Percentiles rank a stretch among this genome's conserved stretches.
Conservation (phyloP, 1,139 yeast species). For the Debaryomyces subglobosus region DNA sequence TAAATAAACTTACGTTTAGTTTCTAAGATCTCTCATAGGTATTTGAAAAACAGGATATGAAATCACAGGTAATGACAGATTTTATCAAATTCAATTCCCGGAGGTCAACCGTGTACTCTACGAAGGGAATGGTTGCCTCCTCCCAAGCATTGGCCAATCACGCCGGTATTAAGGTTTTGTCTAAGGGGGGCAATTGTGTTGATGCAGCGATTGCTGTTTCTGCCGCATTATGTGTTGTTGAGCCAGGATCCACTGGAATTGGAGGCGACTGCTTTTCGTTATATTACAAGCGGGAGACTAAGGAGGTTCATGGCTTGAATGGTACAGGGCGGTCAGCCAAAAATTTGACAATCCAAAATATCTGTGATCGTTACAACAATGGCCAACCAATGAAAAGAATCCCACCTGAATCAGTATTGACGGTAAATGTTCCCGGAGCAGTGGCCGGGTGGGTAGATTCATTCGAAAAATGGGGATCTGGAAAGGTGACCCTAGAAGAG, state of each 20-base stretch:
- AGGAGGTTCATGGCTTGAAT: slow-evolving; percentile 65
- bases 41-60: not conserved
- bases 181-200: slow-evolving; percentile 78
- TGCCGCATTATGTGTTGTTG: slow-evolving; percentile 72
- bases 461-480: slow-evolving; percentile 70
- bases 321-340: slow-evolving; percentile 78
- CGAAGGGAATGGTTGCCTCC: slow-evolving; percentile 74
- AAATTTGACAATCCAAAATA: slow-evolving; percentile 51
- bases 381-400: slow-evolving; percentile 47
- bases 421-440: slow-evolving; percentile 78
- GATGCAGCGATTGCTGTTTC: slow-evolving; percentile 82
- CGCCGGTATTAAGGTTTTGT: slow-evolving; percentile 69
- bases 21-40: not conserved
- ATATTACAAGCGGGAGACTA: slow-evolving; percentile 53
- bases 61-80: not conserved
- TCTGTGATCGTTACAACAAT: slow-evolving; percentile 42
- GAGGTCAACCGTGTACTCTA: slow-evolving; percentile 76
- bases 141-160: slow-evolving; percentile 79
- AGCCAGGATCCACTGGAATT: slow-evolving; percentile 78
- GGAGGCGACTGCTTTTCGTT: slow-evolving; percentile 84
- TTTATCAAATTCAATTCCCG: slow-evolving; percentile 51
- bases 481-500: slow-evolving; percentile 60
- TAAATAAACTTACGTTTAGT: not conserved
- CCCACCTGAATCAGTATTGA: slow-evolving; percentile 53
- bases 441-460: slow-evolving; percentile 80